Conservation (phyloP, 345 rosid species). For the Boechera retrofracta region DNA sequence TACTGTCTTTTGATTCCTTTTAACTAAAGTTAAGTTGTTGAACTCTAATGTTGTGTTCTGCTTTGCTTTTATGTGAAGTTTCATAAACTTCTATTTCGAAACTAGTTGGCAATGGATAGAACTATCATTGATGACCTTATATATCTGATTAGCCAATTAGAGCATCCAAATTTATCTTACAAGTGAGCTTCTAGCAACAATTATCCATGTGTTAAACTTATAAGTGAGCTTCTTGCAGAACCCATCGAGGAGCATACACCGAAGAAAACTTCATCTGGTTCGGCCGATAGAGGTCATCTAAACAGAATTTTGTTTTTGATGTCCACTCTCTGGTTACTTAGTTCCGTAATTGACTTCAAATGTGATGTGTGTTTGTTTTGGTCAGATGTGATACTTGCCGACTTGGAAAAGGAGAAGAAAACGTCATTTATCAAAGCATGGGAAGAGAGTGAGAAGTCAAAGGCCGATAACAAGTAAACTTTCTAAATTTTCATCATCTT, state of each 20-base stretch:
- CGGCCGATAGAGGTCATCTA: slow-evolving; percentile 69
- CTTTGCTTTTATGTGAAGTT: neutral
- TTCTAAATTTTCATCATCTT: neutral
- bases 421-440: slow-evolving; percentile 80
- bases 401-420: slow-evolving; percentile 72
- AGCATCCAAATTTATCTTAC: neutral
- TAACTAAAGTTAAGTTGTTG: slow-evolving; percentile 3
- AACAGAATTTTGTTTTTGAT: slow-evolving; percentile 11
- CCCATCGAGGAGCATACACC: slow-evolving; percentile 56
- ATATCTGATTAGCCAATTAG: too few species aligned
- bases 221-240: slow-evolving; percentile 52
- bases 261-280: slow-evolving; percentile 67
- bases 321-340: neutral
- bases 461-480: slow-evolving; percentile 81
- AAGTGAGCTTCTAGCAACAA: slow-evolving; percentile 45
- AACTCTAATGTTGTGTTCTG: slow-evolving; percentile 25
- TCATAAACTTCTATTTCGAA: neutral
- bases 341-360: neutral
- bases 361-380: slow-evolving; percentile 5
- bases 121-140: neutral
- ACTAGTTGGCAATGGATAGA: neutral
- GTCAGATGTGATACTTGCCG: slow-evolving; percentile 86
- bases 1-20: neutral
- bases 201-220: slow-evolving; percentile 10
- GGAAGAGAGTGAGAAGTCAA: slow-evolving; percentile 89